Conservation (phyloP, 1,284 basidiomycete species). For the Amylostereum areolatum region DNA sequence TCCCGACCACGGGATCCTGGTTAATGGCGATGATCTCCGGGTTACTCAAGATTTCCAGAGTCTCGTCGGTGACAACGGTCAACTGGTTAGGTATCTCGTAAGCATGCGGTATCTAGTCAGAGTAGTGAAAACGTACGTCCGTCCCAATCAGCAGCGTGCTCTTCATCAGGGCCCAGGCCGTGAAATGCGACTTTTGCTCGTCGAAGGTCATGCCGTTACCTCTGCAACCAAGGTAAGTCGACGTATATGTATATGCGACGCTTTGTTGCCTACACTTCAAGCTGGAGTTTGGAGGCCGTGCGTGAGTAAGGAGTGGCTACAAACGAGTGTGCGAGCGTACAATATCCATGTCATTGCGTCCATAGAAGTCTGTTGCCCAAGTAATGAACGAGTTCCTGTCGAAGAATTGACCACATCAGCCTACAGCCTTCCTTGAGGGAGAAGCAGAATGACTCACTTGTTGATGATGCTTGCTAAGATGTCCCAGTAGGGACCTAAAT, state of each 20-base stretch:
- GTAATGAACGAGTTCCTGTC: conserved; percentile 37
- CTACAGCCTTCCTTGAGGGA: too few relatives aligned
- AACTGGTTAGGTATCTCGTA: conserved; percentile 31
- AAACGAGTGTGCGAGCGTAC: conserved; percentile 19
- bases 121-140: conserved; percentile 15
- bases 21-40: conserved; percentile 62
- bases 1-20: conserved; percentile 59
- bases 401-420: too few relatives aligned
- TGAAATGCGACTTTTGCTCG: conserved; percentile 40
- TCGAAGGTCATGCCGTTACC: conserved; percentile 39
- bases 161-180: conserved; percentile 44
- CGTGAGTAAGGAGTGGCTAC: not conserved
- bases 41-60: conserved; percentile 53
- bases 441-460: conserved; percentile 15
- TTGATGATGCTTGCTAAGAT: conserved; percentile 33
- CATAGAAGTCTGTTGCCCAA: conserved; percentile 37
- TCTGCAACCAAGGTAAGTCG: conserved; percentile 14
- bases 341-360: conserved; percentile 43
- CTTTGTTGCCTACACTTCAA: conserved; percentile 28
- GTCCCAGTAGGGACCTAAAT: conserved; percentile 25
- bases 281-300: conserved; percentile 18
- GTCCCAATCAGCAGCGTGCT: conserved; percentile 39
- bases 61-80: conserved; percentile 37
- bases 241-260: not conserved
- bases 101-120: not conserved